These are phyloP conservation scores for Sequoiadendron giganteum DNA, from an alignment of 75 land plant species.

Conservation along the genomic window DNA sequence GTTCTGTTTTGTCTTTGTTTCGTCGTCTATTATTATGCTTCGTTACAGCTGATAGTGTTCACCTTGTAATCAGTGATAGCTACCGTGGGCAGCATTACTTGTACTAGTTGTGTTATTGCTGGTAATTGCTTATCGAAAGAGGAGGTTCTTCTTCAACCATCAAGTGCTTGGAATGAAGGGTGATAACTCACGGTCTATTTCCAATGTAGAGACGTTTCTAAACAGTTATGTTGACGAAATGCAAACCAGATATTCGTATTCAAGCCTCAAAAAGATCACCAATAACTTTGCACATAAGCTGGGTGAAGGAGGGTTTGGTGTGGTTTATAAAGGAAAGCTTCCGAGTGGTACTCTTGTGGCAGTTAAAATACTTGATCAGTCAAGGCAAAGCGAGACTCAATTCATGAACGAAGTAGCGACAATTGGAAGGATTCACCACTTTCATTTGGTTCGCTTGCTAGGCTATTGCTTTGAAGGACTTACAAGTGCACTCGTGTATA, in stretches of 20 bases:
- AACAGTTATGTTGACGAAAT: not conserved
- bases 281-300: slow-evolving; percentile 12
- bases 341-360: slow-evolving; percentile 3
- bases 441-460: slow-evolving; percentile 15
- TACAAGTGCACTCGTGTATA: not conserved
- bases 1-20: too few relatives aligned
- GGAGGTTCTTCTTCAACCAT: too few relatives aligned
- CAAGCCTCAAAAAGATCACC: slow-evolving; percentile 7
- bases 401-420: slow-evolving; percentile 27
- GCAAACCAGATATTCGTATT: slow-evolving; percentile 6
- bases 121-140: too few relatives aligned
- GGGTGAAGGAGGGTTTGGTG: slow-evolving; percentile 17
- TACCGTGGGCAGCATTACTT: too few relatives aligned
- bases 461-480: slow-evolving; percentile 13
- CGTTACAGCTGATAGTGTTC: too few relatives aligned
- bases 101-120: too few relatives aligned
- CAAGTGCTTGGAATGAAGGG: too few relatives aligned
- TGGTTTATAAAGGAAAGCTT: slow-evolving; percentile 16
- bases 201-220: not conserved
- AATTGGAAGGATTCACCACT: slow-evolving; percentile 21
- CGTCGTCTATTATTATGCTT: too few relatives aligned
- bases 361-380: slow-evolving; percentile 10
- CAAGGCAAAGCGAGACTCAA: not conserved
- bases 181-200: too few relatives aligned
- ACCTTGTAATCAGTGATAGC: too few relatives aligned